Base-by-base conservation (phyloP, 345 rosid species). In the Carallia pectinifolia region DNA sequence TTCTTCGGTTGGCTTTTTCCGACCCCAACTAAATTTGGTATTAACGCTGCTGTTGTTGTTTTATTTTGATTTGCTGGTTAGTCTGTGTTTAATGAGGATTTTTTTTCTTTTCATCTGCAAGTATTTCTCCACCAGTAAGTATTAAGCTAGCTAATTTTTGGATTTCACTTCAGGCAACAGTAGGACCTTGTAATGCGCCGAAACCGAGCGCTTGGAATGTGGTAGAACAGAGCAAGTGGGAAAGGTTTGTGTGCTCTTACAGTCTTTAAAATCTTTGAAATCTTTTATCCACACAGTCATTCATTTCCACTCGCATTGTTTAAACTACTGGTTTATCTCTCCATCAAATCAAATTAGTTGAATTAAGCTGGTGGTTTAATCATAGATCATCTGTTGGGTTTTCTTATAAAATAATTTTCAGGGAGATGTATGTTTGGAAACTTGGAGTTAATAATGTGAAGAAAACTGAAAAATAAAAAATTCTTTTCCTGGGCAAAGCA, bases 181-280 rank as follows among this genome's bases (percentile, higher is more conserved):
- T 85, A 52, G 99, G 99, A 74, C 93, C 95, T 71, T 96, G 99
- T 82, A 90, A 86, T 67, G 75, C 82, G 44, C 82, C 97, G 1
- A 96, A 92, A 77, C 99, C 99, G 19, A 90, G 95, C 78, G 77
- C 89, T 10, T 96, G 99, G 99, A 96, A 85, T 69, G 97, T 97
- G 19, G 93, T 90, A 5, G 97, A 96, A 73, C 97, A 84, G 80
- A 84, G 90, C 84, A 96, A 96, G 79, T 96, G 99, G 99, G 84
- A 87, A 82, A 92, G 99, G 99, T 96, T 67, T 61, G 85, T 80
- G 50, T 38, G 59, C 60, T 63, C 48, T 19, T 63, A 7, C 29
- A 8, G 19, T n/a, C 47, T 56, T 62, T 29, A 39, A 18, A 17
- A 6, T 50, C n/a, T 60, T 7, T 15, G 47, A 7, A 6, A 48